These are phyloP conservation scores for Hanseniaspora thailandica DNA, from an alignment of 805 yeast genomes.

Conservation along the genomic window DNA sequence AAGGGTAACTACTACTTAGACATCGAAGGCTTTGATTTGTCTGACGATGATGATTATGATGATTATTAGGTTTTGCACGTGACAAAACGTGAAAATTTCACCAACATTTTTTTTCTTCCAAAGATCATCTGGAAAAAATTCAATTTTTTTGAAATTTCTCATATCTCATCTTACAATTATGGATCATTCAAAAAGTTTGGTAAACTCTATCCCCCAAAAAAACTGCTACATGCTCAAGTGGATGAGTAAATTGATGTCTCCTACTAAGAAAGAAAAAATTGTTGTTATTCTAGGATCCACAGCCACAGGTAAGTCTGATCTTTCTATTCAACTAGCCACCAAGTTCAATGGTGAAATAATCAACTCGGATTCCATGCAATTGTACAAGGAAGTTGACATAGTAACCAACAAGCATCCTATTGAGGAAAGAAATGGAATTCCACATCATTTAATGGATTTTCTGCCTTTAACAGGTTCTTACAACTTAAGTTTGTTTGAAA, in stretches of 20 bases:
- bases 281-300: slow-evolving; percentile 82
- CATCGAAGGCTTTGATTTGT: slow-evolving; percentile 4
- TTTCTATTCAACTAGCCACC: slow-evolving; percentile 54
- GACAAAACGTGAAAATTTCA: too few relatives aligned
- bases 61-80: background rate
- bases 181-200: too few relatives aligned
- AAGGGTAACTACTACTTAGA: slow-evolving; percentile 4
- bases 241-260: background rate
- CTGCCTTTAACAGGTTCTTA: slow-evolving; percentile 72
- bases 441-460: slow-evolving; percentile 83
- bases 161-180: background rate
- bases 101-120: too few relatives aligned
- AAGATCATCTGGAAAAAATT: background rate
- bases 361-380: slow-evolving; percentile 96
- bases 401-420: slow-evolving; percentile 90
- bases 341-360: slow-evolving; percentile 75
- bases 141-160: background rate
- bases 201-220: background rate
- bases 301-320: slow-evolving; percentile 89
- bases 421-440: slow-evolving; percentile 57
- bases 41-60: slow-evolving; percentile 12
- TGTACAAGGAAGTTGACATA: slow-evolving; percentile 58
- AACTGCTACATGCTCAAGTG: background rate
- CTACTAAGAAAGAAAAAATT: slow-evolving; percentile 28
- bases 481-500: slow-evolving; percentile 62